Evolutionary conservation across 345 rosid genomes (phyloP).

Genomic region (Zanthoxylum bungeanum): DNA sequence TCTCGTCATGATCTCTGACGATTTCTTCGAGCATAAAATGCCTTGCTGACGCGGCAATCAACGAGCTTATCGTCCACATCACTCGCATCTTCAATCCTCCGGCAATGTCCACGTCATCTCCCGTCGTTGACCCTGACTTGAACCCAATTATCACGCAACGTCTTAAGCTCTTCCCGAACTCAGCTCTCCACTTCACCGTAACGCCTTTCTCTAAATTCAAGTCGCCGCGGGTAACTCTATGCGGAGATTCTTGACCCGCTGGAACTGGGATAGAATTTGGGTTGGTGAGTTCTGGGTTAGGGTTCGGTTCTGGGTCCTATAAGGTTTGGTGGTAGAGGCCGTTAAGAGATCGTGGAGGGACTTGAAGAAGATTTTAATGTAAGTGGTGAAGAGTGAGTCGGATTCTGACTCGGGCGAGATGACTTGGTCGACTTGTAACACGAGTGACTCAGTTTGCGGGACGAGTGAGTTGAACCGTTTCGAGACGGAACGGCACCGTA

Average conservation of each 20-base stretch:
- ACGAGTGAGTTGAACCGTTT: constrained; percentile 47
- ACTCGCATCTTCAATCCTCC: constrained; percentile 43
- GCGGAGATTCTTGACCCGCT: constrained; percentile 32
- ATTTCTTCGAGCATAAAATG: constrained; percentile 35
- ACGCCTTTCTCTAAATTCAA: constrained; percentile 27
- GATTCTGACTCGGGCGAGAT: constrained; percentile 34
- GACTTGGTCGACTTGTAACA: constrained; percentile 45
- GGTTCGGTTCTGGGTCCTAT: background rate
- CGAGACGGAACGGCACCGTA: constrained; percentile 49
- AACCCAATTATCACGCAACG: constrained; percentile 46
- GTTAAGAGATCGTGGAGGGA: constrained; percentile 22
- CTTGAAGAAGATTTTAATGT: constrained; percentile 26
- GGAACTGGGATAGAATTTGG: constrained; percentile 35
- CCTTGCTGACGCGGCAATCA: constrained; percentile 47
- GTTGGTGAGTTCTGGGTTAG: constrained; percentile 24
- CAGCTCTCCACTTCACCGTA: constrained; percentile 38
- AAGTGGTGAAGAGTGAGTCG: constrained; percentile 23
- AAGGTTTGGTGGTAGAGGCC: background rate
- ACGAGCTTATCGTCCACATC: constrained; percentile 50
- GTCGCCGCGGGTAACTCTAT: constrained; percentile 45
- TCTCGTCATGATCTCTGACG: constrained; percentile 27
- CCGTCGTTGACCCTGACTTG: background rate
- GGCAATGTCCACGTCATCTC: constrained; percentile 18
- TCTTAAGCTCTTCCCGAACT: constrained; percentile 33
- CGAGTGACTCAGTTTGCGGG: constrained; percentile 38